Percentiles rank a stretch among this genome's conserved stretches.
Conservation (phyloP, 78 protist genomes). For the Dictyostelium intermedium region DNA sequence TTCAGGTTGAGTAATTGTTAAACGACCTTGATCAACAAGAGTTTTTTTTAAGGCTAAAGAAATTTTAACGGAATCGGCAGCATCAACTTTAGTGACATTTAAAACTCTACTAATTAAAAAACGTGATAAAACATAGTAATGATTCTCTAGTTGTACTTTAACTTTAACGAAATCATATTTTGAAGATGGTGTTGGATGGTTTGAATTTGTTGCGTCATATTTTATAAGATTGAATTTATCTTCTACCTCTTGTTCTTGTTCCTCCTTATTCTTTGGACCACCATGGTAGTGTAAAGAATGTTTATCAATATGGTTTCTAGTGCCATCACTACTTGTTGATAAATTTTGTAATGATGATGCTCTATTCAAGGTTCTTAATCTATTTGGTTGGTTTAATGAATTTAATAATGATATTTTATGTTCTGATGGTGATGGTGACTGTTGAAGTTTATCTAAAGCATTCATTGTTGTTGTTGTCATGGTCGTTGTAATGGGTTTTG, state of each 20-base stretch:
- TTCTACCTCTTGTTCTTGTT: background rate
- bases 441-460: background rate
- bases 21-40: conserved; percentile 64
- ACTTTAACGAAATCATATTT: conserved; percentile 76
- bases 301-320: background rate
- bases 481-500: background rate
- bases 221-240: conserved; percentile 59
- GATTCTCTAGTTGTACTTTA: conserved; percentile 56
- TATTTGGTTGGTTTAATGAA: background rate
- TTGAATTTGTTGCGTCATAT: conserved; percentile 25
- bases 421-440: background rate
- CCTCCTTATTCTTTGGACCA: background rate
- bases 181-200: conserved; percentile 70
- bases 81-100: conserved; percentile 75
- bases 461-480: background rate
- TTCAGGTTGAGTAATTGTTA: conserved; percentile 49
- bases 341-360: conserved; percentile 71
- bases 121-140: conserved; percentile 69
- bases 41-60: conserved; percentile 55
- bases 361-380: conserved; percentile 55
- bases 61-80: conserved; percentile 73
- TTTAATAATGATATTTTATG: background rate
- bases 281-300: too few relatives aligned
- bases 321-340: background rate
- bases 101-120: conserved; percentile 60